A percentile compares a stretch with the other conserved stretches of the same genome.
phyloP scores from a whole-genome alignment of 306 rosid species.

The Gastrolobium bilobum region DNA sequence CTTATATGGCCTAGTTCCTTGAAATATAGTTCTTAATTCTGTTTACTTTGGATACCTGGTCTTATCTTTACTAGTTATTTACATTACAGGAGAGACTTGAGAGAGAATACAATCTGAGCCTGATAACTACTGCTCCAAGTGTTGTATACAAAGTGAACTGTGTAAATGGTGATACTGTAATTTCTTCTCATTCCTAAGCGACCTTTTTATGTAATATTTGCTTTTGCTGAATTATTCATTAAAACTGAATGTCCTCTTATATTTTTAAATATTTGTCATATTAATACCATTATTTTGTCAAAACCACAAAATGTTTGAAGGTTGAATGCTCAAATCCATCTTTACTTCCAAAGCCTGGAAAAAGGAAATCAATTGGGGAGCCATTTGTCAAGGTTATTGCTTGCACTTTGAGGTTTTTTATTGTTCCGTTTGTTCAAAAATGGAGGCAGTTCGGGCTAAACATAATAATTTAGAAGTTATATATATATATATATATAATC shows the following conservation, averaged over 20 bases:
- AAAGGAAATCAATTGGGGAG: constrained; percentile 82
- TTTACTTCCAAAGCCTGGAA: constrained; percentile 80
- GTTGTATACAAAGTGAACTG: constrained; percentile 81
- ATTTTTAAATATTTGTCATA: constrained; percentile 31
- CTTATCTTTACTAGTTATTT: constrained; percentile 43
- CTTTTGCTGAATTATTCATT: constrained; percentile 32
- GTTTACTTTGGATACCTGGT: constrained; percentile 41
- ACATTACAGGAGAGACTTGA: constrained; percentile 76
- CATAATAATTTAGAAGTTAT: constrained; percentile 4
- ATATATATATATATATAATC: too few species aligned
- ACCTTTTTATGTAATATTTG: constrained; percentile 44
- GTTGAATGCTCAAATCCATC: constrained; percentile 90
- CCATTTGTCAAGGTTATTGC: constrained; percentile 74
- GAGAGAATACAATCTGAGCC: constrained; percentile 85
- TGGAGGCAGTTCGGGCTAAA: constrained; percentile 38
- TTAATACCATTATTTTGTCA: constrained; percentile 43
- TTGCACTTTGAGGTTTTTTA: constrained; percentile 33
- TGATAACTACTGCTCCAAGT: constrained; percentile 90
- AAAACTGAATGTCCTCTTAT: constrained; percentile 39
- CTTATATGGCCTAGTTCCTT: too few species aligned
- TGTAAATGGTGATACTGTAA: constrained; percentile 81
- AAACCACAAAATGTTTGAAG: constrained; percentile 52
- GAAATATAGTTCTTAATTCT: constrained; percentile 21
- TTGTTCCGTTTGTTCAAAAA: constrained; percentile 39
- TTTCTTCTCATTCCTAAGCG: constrained; percentile 69